A percentile compares a stretch with the other conserved stretches of the same genome.
These are phyloP conservation scores for Fragilariopsis cylindrus DNA, from an alignment of 108 stramenopile genomes.

Conservation along the genomic window DNA sequence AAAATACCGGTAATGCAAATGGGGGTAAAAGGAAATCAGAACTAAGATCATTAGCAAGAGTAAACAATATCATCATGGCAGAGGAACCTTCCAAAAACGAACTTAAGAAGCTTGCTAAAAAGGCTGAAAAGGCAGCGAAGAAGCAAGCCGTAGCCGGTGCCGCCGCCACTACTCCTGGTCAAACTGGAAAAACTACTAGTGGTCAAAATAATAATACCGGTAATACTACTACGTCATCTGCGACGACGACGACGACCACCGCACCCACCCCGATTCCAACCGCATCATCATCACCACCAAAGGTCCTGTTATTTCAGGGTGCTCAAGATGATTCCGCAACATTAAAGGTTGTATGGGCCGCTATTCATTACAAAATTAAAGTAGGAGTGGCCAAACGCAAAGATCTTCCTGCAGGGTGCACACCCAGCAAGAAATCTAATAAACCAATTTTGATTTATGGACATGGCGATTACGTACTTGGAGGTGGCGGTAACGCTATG, in stretches of 20 bases:
- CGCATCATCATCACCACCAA: constrained; percentile 26
- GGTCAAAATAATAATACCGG: constrained; percentile 7
- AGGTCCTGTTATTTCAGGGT: constrained; percentile 36
- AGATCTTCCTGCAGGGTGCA: constrained; percentile 29
- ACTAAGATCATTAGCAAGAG: not conserved
- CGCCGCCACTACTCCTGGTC: constrained; percentile 25
- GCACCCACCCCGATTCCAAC: not conserved
- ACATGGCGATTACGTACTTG: constrained; percentile 39
- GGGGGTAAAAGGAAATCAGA: too few species aligned
- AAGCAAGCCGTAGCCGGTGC: constrained; percentile 49
- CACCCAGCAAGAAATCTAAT: constrained; percentile 4
- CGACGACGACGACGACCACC: constrained; percentile 17
- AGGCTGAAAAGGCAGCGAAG: constrained; percentile 80
- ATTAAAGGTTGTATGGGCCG: constrained; percentile 71
- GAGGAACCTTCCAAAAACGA: constrained; percentile 74
- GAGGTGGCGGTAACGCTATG: constrained; percentile 84
- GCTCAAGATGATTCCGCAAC: constrained; percentile 40
- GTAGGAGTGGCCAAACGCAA: constrained; percentile 42
- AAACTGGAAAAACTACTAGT: not conserved
- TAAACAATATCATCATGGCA: constrained; percentile 9
- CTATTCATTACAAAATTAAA: constrained; percentile 48
- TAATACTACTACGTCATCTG: not conserved
- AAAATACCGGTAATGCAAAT: too few species aligned
- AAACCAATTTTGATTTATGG: constrained; percentile 51
- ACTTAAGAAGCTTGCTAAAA: constrained; percentile 81